These are phyloP conservation scores for Candida easanensis DNA, from an alignment of 805 yeast species.

Conservation along the genomic window DNA sequence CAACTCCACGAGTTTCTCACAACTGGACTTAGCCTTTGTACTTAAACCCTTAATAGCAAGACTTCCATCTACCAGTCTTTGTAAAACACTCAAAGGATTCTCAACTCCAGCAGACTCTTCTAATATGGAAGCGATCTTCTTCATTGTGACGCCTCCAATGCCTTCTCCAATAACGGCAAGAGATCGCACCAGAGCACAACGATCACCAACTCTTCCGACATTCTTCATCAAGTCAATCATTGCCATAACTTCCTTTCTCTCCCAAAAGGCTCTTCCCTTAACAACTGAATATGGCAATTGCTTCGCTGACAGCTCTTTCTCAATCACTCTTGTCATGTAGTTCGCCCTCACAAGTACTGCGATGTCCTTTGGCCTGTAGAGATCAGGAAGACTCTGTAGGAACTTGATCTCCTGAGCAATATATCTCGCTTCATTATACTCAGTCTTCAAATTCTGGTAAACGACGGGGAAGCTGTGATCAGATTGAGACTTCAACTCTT, in stretches of 20 bases:
- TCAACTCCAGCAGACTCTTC: slow-evolving; percentile 1
- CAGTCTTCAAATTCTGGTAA: slow-evolving; percentile 36
- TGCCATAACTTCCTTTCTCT: slow-evolving; percentile 60
- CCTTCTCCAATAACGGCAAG: slow-evolving; percentile 50
- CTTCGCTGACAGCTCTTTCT: slow-evolving; percentile 52
- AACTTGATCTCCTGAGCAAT: slow-evolving; percentile 54
- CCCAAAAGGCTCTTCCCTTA: slow-evolving; percentile 81
- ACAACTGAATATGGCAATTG: slow-evolving; percentile 65
- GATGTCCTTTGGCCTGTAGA: slow-evolving; percentile 55
- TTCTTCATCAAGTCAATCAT: slow-evolving; percentile 66
- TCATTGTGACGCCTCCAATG: slow-evolving; percentile 44
- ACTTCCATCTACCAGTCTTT: slow-evolving; percentile 3
- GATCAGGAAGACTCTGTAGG: slow-evolving; percentile 42
- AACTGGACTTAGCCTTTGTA: slow-evolving; percentile 6
- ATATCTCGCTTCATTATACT: slow-evolving; percentile 54
- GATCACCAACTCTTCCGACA: slow-evolving; percentile 55
- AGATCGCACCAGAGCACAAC: slow-evolving; percentile 55
- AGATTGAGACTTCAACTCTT: slow-evolving; percentile 47
- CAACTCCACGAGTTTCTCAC: slow-evolving; percentile 2
- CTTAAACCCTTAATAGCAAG: slow-evolving; percentile 6
- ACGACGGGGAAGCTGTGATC: slow-evolving; percentile 44
- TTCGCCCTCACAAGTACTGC: slow-evolving; percentile 71
- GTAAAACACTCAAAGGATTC: slow-evolving; percentile 14
- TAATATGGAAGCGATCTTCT: slow-evolving; percentile 10
- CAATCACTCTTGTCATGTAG: slow-evolving; percentile 59